These are phyloP conservation scores for Botrytis fragariae DNA, from an alignment of 2,329 filamentous ascomycete species.

Conservation along the genomic window DNA sequence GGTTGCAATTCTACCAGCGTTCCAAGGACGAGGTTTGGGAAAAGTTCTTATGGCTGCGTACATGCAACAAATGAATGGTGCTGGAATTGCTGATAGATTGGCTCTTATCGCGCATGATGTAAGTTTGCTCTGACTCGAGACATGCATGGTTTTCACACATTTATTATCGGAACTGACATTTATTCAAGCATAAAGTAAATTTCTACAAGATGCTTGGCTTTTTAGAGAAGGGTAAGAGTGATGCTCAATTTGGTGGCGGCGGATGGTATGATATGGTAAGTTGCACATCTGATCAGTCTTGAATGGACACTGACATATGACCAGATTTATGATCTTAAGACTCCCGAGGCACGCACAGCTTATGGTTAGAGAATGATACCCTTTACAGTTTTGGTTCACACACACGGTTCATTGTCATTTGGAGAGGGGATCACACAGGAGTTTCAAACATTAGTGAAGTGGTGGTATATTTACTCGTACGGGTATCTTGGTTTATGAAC, in stretches of 20 bases:
- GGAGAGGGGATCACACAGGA: background rate
- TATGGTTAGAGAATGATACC: conserved; percentile 26
- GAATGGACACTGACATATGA: background rate
- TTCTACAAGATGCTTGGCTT: conserved; percentile 82
- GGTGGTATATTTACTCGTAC: background rate
- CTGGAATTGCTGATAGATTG: conserved; percentile 67
- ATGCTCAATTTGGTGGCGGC: conserved; percentile 71
- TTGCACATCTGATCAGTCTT: background rate
- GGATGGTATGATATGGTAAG: conserved; percentile 80
- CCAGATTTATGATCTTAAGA: conserved; percentile 7
- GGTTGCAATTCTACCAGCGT: conserved; percentile 72
- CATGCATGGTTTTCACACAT: background rate
- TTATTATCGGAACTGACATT: conserved; percentile 10
- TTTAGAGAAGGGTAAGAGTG: conserved; percentile 63
- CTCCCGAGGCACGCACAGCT: conserved; percentile 28
- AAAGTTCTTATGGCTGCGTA: conserved; percentile 73
- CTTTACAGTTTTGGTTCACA: background rate
- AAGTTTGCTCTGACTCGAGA: conserved; percentile 33
- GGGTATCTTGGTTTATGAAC: conserved; percentile 1
- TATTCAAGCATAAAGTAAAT: conserved; percentile 57
- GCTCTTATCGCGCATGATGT: conserved; percentile 75
- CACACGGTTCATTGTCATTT: background rate
- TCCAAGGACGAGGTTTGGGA: conserved; percentile 72
- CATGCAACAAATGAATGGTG: conserved; percentile 70
- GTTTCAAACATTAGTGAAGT: background rate